Conservation (phyloP, 2,329 filamentous ascomycete genomes). For the Cercospora sp. region DNA sequence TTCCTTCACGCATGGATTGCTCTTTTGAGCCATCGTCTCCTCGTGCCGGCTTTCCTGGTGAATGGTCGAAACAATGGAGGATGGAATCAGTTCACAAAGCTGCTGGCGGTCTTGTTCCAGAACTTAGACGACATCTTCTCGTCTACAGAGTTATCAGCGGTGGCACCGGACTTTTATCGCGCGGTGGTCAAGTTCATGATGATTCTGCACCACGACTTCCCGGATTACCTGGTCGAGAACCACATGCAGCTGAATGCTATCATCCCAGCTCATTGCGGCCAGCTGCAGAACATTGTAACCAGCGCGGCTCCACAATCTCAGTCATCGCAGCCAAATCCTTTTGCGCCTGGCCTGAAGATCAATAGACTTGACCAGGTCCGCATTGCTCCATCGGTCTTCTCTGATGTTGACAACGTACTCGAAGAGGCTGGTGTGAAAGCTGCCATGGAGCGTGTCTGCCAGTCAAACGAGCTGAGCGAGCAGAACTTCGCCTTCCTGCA, state of each 20-base stretch:
- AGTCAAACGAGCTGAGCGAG: conserved; percentile 58
- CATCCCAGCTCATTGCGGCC: conserved; percentile 79
- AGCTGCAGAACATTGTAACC: conserved; percentile 84
- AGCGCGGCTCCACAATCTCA: conserved; percentile 72
- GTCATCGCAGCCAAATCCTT: conserved; percentile 69
- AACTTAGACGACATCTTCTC: conserved; percentile 81
- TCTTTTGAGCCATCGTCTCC: conserved; percentile 79
- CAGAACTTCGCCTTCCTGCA: conserved; percentile 74
- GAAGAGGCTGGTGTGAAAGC: conserved; percentile 55
- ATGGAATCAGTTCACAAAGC: conserved; percentile 73
- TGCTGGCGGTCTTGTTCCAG: conserved; percentile 49
- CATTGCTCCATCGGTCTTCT: conserved; percentile 64
- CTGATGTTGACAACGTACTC: conserved; percentile 59
- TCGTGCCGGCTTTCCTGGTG: conserved; percentile 75
- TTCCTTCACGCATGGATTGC: conserved; percentile 85
- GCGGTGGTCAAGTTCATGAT: conserved; percentile 79
- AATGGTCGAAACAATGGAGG: conserved; percentile 48
- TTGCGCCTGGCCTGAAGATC: conserved; percentile 70
- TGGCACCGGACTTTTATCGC: conserved; percentile 81
- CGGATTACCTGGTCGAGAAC: conserved; percentile 87
- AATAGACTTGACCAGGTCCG: conserved; percentile 75
- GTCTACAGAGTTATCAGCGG: conserved; percentile 64
- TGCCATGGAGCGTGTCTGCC: conserved; percentile 51
- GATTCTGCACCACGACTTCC: conserved; percentile 88
- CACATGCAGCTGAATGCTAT: conserved; percentile 78